Percentiles rank a stretch among this genome's conserved stretches.
These are phyloP conservation scores for Elongisporangium undulatum DNA, from an alignment of 352 stramenopile genomes.

Conservation along the genomic window DNA sequence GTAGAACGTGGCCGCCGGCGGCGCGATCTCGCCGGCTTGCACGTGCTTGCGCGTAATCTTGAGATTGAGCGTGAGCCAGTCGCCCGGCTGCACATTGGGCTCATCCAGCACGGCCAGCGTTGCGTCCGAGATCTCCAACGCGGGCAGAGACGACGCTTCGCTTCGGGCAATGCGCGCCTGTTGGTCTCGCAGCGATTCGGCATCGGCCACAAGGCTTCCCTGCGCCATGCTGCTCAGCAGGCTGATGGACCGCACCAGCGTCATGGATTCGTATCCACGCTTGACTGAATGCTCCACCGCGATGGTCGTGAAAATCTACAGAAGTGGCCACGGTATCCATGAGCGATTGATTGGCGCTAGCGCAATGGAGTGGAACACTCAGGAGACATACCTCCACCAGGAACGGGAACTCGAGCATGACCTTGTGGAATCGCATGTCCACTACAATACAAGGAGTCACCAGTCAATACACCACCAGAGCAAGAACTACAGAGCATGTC, in stretches of 20 bases:
- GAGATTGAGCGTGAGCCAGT: conserved; percentile 75
- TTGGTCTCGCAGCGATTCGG: conserved; percentile 54
- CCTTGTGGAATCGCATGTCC: conserved; percentile 54
- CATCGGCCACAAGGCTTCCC: conserved; percentile 62
- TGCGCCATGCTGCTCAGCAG: conserved; percentile 71
- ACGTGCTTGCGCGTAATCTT: conserved; percentile 50
- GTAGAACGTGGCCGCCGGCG: conserved; percentile 59
- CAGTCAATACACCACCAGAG: neutral
- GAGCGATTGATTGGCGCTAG: too few relatives aligned
- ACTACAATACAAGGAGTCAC: conserved; percentile 22
- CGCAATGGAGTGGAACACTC: neutral
- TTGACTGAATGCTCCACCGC: conserved; percentile 64
- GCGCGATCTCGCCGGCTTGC: conserved; percentile 25
- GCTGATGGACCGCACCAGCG: conserved; percentile 50
- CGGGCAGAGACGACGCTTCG: conserved; percentile 6
- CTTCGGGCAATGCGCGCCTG: conserved; percentile 26
- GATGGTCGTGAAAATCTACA: conserved; percentile 49
- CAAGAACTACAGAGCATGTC: neutral
- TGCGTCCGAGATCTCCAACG: conserved; percentile 18
- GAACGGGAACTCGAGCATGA: conserved; percentile 73
- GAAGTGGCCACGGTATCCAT: too few relatives aligned
- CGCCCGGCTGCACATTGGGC: conserved; percentile 57
- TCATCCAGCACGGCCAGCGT: conserved; percentile 64
- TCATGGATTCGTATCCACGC: conserved; percentile 48
- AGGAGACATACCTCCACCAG: conserved; percentile 48